phyloP scores from a whole-genome alignment of 2,329 filamentous ascomycete genomes.

The Chaetomiaceae sp. region DNA sequence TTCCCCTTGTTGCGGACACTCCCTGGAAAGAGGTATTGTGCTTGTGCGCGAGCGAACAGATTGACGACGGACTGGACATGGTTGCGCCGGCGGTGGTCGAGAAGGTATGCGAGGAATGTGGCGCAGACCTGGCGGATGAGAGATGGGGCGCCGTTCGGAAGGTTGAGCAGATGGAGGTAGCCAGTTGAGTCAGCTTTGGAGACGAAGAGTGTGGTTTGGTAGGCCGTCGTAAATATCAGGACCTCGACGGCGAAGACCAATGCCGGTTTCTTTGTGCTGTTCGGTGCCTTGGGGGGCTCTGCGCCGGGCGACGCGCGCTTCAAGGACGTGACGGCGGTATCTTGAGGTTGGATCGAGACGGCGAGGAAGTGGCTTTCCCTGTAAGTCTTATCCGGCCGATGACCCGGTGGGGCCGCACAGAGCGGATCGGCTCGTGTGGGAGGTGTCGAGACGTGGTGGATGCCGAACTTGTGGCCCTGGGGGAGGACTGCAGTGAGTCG shows the following conservation, averaged over 20 bases:
- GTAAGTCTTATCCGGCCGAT: conserved; percentile 71
- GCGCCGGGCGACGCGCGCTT: conserved; percentile 24
- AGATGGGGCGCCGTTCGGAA: conserved; percentile 61
- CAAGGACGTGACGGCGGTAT: neutral
- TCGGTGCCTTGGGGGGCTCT: conserved; percentile 27
- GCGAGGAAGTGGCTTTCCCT: conserved; percentile 77
- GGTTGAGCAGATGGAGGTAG: conserved; percentile 64
- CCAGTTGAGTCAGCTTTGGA: conserved; percentile 97
- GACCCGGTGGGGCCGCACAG: conserved; percentile 71
- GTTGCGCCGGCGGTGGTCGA: conserved; percentile 60
- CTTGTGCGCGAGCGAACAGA: conserved; percentile 86
- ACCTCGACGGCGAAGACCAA: conserved; percentile 83
- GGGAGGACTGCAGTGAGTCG: conserved; percentile 50
- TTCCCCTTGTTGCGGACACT: conserved; percentile 81
- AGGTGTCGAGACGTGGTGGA: conserved; percentile 85
- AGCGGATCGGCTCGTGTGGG: conserved; percentile 70
- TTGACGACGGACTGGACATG: conserved; percentile 72
- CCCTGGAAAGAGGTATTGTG: conserved; percentile 91
- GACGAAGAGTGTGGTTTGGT: conserved; percentile 83
- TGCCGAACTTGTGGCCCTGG: conserved; percentile 54
- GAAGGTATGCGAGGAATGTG: conserved; percentile 71
- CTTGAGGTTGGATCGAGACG: conserved; percentile 41
- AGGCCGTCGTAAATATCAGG: conserved; percentile 76
- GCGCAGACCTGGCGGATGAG: conserved; percentile 71
- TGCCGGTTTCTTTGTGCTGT: conserved; percentile 45